Evolutionary conservation across 179 eudicot genomes (phyloP).

Genomic region (Patellifolia procumbens): DNA sequence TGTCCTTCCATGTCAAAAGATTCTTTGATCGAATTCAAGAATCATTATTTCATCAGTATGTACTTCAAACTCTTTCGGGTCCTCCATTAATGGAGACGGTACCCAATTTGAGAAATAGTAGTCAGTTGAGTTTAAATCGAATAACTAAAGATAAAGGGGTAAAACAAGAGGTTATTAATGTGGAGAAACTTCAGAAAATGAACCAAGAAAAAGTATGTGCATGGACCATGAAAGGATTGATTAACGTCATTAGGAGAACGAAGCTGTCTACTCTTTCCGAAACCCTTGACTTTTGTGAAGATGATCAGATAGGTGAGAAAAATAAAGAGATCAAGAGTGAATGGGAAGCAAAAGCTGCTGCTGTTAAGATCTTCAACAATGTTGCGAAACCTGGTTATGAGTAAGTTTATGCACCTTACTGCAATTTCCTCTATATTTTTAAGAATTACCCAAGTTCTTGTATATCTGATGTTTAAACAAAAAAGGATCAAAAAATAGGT

Average conservation of each 20-base stretch:
- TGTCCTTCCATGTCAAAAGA: no score
- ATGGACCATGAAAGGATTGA: slow-evolving; percentile 79
- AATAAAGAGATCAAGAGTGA: slow-evolving; percentile 54
- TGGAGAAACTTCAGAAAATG: slow-evolving; percentile 66
- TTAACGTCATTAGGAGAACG: slow-evolving; percentile 52
- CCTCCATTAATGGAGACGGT: slow-evolving; percentile 46
- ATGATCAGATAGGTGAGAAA: slow-evolving; percentile 44
- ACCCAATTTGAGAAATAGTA: slow-evolving; percentile 30
- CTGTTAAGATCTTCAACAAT: no score
- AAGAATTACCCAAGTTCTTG: no score
- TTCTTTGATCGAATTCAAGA: slow-evolving; percentile 89
- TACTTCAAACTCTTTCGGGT: slow-evolving; percentile 74
- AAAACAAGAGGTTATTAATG: slow-evolving; percentile 61
- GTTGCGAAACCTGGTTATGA: slow-evolving; percentile 58
- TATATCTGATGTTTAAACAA: no score
- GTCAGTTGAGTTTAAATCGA: slow-evolving; percentile 50
- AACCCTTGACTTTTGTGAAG: slow-evolving; percentile 40
- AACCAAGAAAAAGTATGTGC: slow-evolving; percentile 68
- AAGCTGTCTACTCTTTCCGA: slow-evolving; percentile 56
- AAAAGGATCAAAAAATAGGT: no score
- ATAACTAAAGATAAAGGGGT: slow-evolving; percentile 38
- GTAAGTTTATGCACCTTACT: slow-evolving; percentile 41
- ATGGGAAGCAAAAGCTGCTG: slow-evolving; percentile 69
- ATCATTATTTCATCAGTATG: slow-evolving; percentile 65
- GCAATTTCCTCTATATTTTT: background rate